Percentiles rank a stretch among this genome's conserved stretches.
Evolutionary conservation across 306 rosid species (phyloP).

Genomic region (Lotus japonicus): DNA sequence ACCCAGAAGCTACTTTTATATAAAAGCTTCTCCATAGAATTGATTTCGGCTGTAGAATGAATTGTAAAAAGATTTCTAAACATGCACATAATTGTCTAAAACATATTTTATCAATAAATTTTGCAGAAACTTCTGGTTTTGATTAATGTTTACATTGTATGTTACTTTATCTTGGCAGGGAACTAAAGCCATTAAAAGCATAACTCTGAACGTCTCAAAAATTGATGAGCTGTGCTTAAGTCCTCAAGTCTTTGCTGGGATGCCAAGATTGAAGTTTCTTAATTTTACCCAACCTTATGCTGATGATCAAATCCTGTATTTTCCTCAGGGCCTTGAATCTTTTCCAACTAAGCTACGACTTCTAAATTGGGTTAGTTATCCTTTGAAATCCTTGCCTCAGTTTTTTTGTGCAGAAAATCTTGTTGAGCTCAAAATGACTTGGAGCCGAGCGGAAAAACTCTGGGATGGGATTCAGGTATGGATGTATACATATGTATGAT

Average conservation of each 20-base stretch:
- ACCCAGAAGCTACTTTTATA: no score
- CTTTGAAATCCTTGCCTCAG: conserved; percentile 14
- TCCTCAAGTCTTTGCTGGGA: background rate
- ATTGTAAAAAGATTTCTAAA: no score
- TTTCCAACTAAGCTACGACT: background rate
- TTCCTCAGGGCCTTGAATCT: conserved; percentile 12
- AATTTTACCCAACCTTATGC: background rate
- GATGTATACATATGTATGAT: background rate
- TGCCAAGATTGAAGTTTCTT: background rate
- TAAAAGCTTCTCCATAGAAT: no score
- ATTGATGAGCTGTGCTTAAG: background rate
- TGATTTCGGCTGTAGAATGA: no score
- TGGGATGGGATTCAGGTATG: conserved; percentile 22
- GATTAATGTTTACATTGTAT: background rate
- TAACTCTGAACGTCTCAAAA: background rate
- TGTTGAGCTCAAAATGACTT: background rate
- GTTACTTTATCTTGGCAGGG: background rate
- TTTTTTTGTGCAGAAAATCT: conserved; percentile 8
- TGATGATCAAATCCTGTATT: background rate
- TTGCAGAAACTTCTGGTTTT: background rate
- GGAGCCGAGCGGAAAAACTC: conserved; percentile 3
- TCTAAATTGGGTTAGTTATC: conserved; percentile 9
- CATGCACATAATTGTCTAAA: background rate
- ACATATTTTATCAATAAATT: background rate
- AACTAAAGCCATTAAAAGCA: conserved; percentile 11